Evolutionary conservation across 306 rosid species (phyloP).

Genomic region (Gastrolobium bilobum): DNA sequence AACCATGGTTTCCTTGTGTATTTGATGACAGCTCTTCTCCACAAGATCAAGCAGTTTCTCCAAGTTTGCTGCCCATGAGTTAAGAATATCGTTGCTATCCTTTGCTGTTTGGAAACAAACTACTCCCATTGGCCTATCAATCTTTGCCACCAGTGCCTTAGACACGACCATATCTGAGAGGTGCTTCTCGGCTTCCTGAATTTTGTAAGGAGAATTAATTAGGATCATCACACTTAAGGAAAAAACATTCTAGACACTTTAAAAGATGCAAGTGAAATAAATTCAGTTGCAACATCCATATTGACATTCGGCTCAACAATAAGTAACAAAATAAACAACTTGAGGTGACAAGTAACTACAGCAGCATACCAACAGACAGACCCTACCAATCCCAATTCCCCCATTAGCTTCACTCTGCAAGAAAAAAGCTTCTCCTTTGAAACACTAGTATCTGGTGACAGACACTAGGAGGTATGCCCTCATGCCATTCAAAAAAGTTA

Average conservation of each 20-base stretch:
- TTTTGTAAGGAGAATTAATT: constrained; percentile 3
- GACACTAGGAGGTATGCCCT: background rate
- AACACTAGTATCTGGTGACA: background rate
- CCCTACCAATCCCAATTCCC: background rate
- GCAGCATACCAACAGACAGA: constrained; percentile 23
- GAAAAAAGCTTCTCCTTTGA: background rate
- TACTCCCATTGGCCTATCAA: constrained; percentile 90
- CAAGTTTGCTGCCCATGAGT: constrained; percentile 92
- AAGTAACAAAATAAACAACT: constrained; percentile 15
- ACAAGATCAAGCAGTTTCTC: constrained; percentile 97
- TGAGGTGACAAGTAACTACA: constrained; percentile 3
- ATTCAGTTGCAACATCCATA: constrained; percentile 1
- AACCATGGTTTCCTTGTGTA: constrained; percentile 97
- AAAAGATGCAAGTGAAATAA: constrained; percentile 27
- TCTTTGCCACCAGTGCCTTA: constrained; percentile 90
- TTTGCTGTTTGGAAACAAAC: constrained; percentile 85
- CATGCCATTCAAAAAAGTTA: background rate
- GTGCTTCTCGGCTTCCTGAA: constrained; percentile 96
- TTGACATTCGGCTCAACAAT: constrained; percentile 30
- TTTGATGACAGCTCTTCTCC: constrained; percentile 97
- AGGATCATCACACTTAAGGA: constrained; percentile 2
- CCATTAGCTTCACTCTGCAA: background rate
- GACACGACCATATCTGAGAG: constrained; percentile 99
- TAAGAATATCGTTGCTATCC: constrained; percentile 90
- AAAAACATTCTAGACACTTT: background rate